These are phyloP conservation scores for Aspergillus bridgeri DNA, from an alignment of 495 filamentous ascomycete species.

Conservation along the genomic window DNA sequence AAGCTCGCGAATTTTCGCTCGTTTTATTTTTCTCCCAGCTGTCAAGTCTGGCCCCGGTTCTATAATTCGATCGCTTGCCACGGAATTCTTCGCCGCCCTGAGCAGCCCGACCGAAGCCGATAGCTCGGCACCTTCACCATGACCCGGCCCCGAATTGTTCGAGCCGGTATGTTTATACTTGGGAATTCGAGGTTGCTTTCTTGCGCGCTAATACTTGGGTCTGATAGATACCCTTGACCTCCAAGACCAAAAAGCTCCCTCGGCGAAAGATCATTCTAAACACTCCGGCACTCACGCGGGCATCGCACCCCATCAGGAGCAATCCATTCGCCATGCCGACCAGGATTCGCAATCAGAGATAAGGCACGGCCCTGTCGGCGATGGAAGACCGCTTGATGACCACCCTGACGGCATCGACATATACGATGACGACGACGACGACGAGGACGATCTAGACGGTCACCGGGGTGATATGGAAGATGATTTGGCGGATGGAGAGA, in stretches of 20 bases:
- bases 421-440: slow-evolving; percentile 37
- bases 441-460: slow-evolving; percentile 40
- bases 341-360: slow-evolving; percentile 70
- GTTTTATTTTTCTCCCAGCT: background rate
- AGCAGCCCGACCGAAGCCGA: background rate
- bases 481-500: slow-evolving; percentile 70
- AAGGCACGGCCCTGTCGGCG: slow-evolving; percentile 45
- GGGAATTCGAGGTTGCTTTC: background rate
- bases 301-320: slow-evolving; percentile 79
- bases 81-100: background rate
- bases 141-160: slow-evolving; percentile 74
- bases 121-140: slow-evolving; percentile 38
- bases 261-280: slow-evolving; percentile 72
- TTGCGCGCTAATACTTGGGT: background rate
- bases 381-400: slow-evolving; percentile 42
- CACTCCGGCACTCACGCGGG: slow-evolving; percentile 55
- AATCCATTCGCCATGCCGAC: slow-evolving; percentile 72
- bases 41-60: background rate
- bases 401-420: slow-evolving; percentile 45
- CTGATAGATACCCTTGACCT: slow-evolving; percentile 88
- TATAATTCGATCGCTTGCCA: background rate
- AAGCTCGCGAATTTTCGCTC: slow-evolving; percentile 7
- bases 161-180: slow-evolving; percentile 60
- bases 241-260: slow-evolving; percentile 76
- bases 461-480: slow-evolving; percentile 47